These are phyloP conservation scores for Pseudoturritis turrita DNA, from an alignment of 345 rosid genomes.

Conservation along the genomic window DNA sequence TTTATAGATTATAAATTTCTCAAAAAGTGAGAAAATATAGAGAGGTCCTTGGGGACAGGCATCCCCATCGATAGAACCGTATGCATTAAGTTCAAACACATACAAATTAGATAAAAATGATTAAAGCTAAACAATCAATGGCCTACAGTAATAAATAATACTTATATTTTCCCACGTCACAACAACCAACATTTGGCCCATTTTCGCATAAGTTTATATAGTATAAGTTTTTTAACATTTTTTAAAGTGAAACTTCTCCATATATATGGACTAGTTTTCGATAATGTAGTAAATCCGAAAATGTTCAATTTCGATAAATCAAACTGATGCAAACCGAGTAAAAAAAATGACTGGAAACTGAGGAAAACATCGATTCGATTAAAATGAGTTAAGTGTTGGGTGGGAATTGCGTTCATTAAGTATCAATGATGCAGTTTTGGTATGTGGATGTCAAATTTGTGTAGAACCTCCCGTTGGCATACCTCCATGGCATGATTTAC, in stretches of 20 bases:
- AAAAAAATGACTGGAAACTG: no score
- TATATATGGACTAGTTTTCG: not conserved
- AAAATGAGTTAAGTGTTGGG: no score
- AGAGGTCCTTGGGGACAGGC: constrained; percentile 45
- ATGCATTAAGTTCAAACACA: constrained; percentile 47
- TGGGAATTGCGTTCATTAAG: no score
- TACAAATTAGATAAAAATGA: constrained; percentile 7
- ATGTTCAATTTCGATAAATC: not conserved
- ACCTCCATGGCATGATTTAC: no score
- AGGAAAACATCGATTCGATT: no score
- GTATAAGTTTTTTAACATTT: not conserved
- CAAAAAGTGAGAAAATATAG: constrained; percentile 2
- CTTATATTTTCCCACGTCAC: not conserved
- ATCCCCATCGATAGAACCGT: constrained; percentile 46
- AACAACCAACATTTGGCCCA: not conserved
- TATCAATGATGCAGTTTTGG: no score
- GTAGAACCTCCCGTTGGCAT: no score
- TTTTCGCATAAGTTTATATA: not conserved
- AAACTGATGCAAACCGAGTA: not conserved
- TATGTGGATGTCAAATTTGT: no score
- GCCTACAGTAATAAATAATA: constrained; percentile 5
- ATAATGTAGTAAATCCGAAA: not conserved
- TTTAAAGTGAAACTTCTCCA: not conserved
- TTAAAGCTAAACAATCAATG: constrained; percentile 44
- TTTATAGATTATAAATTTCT: not conserved